A percentile compares a stretch with the other conserved stretches of the same genome.
Conservation (phyloP, 2,329 filamentous ascomycete genomes). For the Aspergillus latus region DNA sequence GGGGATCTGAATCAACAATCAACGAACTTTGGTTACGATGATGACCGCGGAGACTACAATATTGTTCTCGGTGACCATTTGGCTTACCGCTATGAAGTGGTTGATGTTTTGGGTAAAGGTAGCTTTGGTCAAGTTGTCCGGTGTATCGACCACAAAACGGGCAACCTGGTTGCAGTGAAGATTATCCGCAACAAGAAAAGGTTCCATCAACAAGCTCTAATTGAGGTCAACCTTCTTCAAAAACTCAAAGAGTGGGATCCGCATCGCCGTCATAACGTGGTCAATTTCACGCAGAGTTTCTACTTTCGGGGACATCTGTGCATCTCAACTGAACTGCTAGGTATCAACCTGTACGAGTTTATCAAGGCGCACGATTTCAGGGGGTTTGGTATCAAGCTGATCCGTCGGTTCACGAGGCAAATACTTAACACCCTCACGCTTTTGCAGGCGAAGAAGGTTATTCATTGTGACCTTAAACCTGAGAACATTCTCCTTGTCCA, state of each 20-base stretch:
- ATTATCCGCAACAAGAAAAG: conserved; percentile 99
- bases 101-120: conserved; percentile 93
- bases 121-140: conserved; percentile 97
- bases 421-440: conserved; percentile 83
- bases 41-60: conserved; percentile 93
- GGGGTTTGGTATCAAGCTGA: conserved; percentile 88
- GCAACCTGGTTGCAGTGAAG: conserved; percentile 89
- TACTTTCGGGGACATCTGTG: conserved; percentile 98
- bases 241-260: conserved; percentile 99
- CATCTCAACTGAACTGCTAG: conserved; percentile 94
- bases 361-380: conserved; percentile 97
- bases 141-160: conserved; percentile 95
- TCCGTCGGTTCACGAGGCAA: conserved; percentile 94
- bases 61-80: conserved; percentile 92
- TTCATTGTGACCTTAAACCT: conserved; percentile 96
- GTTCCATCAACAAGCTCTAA: conserved; percentile 97
- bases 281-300: conserved; percentile 96
- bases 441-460: conserved; percentile 88
- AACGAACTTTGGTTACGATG: conserved; percentile 97
- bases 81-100: conserved; percentile 91
- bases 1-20: conserved; percentile 75
- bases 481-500: conserved; percentile 97
- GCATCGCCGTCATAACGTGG: conserved; percentile 89
- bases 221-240: conserved; percentile 96
- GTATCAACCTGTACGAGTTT: conserved; percentile 99